Evolutionary conservation across 352 stramenopile species (phyloP), one percentile per base, ranked within the genome.

Genomic region (Halophytophthora polymorphica): DNA sequence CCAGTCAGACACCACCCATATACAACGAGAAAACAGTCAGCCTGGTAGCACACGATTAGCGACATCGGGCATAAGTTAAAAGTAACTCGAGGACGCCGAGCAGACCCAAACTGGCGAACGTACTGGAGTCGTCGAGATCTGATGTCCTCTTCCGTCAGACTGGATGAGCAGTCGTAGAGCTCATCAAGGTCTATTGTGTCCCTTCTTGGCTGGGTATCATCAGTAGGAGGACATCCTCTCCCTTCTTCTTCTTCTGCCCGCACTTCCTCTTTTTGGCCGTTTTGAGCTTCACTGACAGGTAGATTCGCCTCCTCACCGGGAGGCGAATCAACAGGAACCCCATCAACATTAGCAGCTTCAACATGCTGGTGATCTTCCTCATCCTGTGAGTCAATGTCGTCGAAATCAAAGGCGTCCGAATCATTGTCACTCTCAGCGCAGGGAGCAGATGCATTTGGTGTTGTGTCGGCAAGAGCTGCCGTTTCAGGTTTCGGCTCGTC

Each of bases 341-440:
- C 25, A 10, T 31, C 25, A 8, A 31, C 25, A 31, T 4, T 4
- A 31, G 25, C 25, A 31, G 25, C 25, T 8, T 43, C 25, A 6
- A 36, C 43, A 38, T 40, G 3, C 17, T 50, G 38, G 19, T n/a
- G 15, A 5, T 25, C 41, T 29, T 56, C 39, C n/a, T 45, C 44
- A 40, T 64, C 49, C 5, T 31, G 6, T n/a, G n/a, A 50, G 2
- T 50, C 50, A 5, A 23, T 17, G 12, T 62, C 56, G 12, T 66
- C 61, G 12, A 63, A 62, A 53, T 66, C 53, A 5, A 66, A 66
- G 10, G 58, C 50, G 23, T 65, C 51, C 4, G 46, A 44, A 10
- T 65, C 56, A 28, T 56, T 65, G 33, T 58, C 18, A 15, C 36
- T 39, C 11, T 48, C 43, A 45, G 13, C 33, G 13, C 15, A 3